Percentiles rank a stretch among this genome's conserved stretches.
Conservation (phyloP, 164 flowering plant genomes). For the Piper longum region DNA sequence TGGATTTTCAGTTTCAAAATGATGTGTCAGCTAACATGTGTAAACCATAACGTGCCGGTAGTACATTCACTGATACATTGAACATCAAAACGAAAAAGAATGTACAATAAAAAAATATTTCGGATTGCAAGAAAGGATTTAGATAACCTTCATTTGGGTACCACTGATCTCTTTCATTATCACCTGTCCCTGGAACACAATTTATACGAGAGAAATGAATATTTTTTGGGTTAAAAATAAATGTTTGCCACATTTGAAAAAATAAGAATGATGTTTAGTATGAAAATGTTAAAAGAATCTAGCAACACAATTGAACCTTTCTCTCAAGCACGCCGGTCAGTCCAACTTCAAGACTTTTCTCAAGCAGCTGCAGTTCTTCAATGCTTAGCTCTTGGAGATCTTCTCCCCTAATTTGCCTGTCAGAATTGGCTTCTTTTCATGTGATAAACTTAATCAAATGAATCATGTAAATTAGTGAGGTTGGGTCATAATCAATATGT, state of each 20-base stretch:
- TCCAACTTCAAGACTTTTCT: slow-evolving; percentile 66
- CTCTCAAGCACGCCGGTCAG: slow-evolving; percentile 53
- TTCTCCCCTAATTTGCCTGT: slow-evolving; percentile 85
- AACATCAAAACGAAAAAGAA: not conserved
- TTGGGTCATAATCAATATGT: slow-evolving; percentile 3
- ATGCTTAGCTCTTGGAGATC: slow-evolving; percentile 65
- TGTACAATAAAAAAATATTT: not conserved
- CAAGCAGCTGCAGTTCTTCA: slow-evolving; percentile 62
- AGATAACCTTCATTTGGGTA: slow-evolving; percentile 52
- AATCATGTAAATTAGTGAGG: too few relatives aligned
- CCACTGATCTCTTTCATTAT: slow-evolving; percentile 61
- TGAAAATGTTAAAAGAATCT: not conserved
- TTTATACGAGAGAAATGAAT: not conserved
- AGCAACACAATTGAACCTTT: slow-evolving; percentile 35
- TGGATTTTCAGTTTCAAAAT: slow-evolving; percentile 11
- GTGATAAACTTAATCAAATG: too few relatives aligned
- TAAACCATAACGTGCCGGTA: not conserved
- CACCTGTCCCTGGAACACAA: slow-evolving; percentile 41
- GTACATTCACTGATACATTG: not conserved
- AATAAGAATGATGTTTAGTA: not conserved
- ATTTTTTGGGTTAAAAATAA: not conserved
- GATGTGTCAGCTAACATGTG: too few relatives aligned
- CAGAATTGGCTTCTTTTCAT: not conserved
- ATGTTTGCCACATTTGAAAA: not conserved
- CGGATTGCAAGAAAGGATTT: not conserved